A percentile compares a stretch with the other conserved stretches of the same genome.
These are phyloP conservation scores for Helichrysum umbraculigerum DNA, from an alignment of 129 eudicot genomes.

Conservation along the genomic window DNA sequence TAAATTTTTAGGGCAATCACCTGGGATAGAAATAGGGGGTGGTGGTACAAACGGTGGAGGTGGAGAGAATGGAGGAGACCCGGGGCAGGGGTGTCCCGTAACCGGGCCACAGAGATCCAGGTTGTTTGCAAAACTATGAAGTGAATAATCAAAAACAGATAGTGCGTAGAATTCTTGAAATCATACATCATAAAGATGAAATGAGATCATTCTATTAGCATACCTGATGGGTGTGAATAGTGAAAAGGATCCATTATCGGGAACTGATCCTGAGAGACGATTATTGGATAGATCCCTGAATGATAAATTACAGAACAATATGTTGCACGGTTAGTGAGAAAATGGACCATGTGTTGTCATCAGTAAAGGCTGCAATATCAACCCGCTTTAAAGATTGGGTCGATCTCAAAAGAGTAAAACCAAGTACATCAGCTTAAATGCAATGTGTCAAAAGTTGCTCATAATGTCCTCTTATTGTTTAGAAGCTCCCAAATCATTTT, in stretches of 20 bases:
- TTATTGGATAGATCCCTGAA: conserved; percentile 89
- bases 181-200: neutral
- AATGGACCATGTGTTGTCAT: neutral
- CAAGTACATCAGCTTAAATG: neutral
- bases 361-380: neutral
- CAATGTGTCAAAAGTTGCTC: neutral
- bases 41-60: conserved; percentile 89
- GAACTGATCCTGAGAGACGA: conserved; percentile 79
- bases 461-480: neutral
- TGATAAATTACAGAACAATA: neutral
- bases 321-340: neutral
- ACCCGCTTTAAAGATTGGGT: neutral
- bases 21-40: conserved; percentile 57
- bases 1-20: conserved; percentile 22
- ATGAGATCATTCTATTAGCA: conserved; percentile 11
- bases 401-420: neutral
- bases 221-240: conserved; percentile 93
- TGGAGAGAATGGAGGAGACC: conserved; percentile 96
- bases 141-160: neutral
- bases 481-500: neutral
- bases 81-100: conserved; percentile 88
- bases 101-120: conserved; percentile 88
- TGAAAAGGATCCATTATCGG: conserved; percentile 96
- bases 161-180: conserved; percentile 12
- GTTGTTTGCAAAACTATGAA: conserved; percentile 83